A percentile compares a stretch with the other conserved stretches of the same genome.
Conservation (phyloP, 441 rosid species). For the Biscutella auriculata region DNA sequence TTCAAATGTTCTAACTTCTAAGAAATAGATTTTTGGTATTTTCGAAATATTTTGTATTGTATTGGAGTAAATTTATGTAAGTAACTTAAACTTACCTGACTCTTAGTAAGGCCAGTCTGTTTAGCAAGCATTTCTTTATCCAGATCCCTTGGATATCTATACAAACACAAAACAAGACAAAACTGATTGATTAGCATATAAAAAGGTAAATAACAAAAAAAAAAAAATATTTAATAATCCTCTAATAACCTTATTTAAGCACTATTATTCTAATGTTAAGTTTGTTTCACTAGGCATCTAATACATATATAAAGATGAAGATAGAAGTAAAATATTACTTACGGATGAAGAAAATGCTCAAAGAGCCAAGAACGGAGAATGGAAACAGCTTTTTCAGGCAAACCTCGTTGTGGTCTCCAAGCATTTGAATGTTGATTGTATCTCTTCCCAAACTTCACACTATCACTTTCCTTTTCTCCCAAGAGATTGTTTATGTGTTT, state of each 20-base stretch:
- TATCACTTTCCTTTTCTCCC: slow-evolving; percentile 42
- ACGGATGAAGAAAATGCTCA: slow-evolving; percentile 99
- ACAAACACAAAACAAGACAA: slow-evolving; percentile 2
- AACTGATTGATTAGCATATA: background rate
- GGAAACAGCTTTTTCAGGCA: slow-evolving; percentile 88
- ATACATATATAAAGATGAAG: too few species aligned
- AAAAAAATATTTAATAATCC: background rate
- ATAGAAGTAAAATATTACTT: too few species aligned
- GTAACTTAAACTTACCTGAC: slow-evolving; percentile 36
- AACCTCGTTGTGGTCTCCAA: slow-evolving; percentile 95
- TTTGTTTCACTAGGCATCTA: too few species aligned
- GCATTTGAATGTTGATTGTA: slow-evolving; percentile 40
- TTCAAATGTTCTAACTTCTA: too few species aligned
- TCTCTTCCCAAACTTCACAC: slow-evolving; percentile 35
- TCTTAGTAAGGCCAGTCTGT: slow-evolving; percentile 72
- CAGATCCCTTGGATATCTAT: slow-evolving; percentile 65
- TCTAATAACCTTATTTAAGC: slow-evolving; percentile 18
- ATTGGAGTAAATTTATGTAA: background rate
- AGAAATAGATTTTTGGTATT: too few species aligned
- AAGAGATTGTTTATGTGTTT: slow-evolving; percentile 36
- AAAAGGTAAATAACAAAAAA: background rate
- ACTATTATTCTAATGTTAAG: too few species aligned
- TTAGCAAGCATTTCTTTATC: slow-evolving; percentile 67
- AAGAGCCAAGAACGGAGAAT: slow-evolving; percentile 96
- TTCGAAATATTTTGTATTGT: too few species aligned